Evolutionary conservation across 2,329 filamentous ascomycete genomes (phyloP), one percentile per base, ranked within the genome.

Genomic region (Monascus ruber): DNA sequence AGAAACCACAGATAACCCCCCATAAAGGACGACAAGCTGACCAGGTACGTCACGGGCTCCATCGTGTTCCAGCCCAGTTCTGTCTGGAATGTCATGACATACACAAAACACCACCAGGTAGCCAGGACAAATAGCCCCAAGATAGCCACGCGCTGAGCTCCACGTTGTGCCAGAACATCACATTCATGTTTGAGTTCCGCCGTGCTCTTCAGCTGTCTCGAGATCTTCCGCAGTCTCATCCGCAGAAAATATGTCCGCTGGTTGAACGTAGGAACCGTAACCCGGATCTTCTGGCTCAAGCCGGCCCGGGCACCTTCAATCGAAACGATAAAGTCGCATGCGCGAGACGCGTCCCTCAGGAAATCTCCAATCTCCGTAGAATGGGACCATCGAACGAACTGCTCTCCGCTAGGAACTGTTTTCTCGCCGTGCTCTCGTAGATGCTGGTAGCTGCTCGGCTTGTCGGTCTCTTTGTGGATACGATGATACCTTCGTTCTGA

Each of bases 331-430:
- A 95, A 94, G 55, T 94, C 85, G 39, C 84, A 78, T 0, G 84
- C 85, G 3, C 85, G 72, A 0, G 87, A 85, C 0, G 88, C 87
- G 56, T 95, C 88, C 6, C 86, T 79, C 47, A 95, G 91, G 55
- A 95, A 95, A 63, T 94, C 88, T 6, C 88, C 88, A 27, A 95
- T 83, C 58, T 95, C 88, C 1, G 88, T 94, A 26, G 81, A 85
- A 33, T 79, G 78, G 34, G 82, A 87, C 88, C 88, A 95, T 26
- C 86, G 79, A 2, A 94, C 85, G 67, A 89, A 91, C 39, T 77
- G 74, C 41, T 72, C 66, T 25, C 73, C 65, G 31, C 73, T 65
- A 4, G 62, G 55, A 33, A 50, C 31, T 47, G 53, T 7, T 24
- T 35, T 26, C 5, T 38, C 33, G 5, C 41, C 37, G 3, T 27